These are phyloP conservation scores for Zea luxurians DNA, from an alignment of 176 grass and related monocot genomes.

Conservation along the genomic window DNA sequence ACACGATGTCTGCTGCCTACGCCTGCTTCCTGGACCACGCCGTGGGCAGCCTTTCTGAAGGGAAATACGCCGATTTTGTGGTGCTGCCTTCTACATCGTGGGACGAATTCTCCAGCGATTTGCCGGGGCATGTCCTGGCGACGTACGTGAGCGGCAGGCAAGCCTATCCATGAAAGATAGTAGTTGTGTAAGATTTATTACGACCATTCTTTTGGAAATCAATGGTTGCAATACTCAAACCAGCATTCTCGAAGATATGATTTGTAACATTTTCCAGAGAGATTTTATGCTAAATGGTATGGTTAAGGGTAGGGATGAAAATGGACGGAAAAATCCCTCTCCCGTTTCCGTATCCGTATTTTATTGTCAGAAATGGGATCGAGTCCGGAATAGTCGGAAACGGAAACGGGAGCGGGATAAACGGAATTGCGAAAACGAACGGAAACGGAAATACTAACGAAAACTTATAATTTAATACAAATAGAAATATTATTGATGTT, in stretches of 20 bases:
- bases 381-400: too few species aligned
- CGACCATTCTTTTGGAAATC: background rate
- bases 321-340: too few species aligned
- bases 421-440: too few species aligned
- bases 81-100: constrained; percentile 71
- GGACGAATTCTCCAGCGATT: constrained; percentile 44
- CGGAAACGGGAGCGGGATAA: too few species aligned
- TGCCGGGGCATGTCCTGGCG: constrained; percentile 49
- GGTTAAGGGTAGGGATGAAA: too few species aligned
- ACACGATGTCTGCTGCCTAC: constrained; percentile 73
- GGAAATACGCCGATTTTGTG: constrained; percentile 91
- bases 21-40: constrained; percentile 74
- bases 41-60: constrained; percentile 66
- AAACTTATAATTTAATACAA: too few species aligned
- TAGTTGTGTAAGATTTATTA: background rate
- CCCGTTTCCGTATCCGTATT: too few species aligned
- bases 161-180: constrained; percentile 46
- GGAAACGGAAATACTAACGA: too few species aligned
- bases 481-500: too few species aligned
- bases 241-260: background rate
- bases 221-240: background rate
- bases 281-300: too few species aligned
- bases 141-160: constrained; percentile 75
- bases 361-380: too few species aligned
- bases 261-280: background rate